Evolutionary conservation across 805 yeast genomes (phyloP).

Genomic region (Diddensiella caesifluorescens): DNA sequence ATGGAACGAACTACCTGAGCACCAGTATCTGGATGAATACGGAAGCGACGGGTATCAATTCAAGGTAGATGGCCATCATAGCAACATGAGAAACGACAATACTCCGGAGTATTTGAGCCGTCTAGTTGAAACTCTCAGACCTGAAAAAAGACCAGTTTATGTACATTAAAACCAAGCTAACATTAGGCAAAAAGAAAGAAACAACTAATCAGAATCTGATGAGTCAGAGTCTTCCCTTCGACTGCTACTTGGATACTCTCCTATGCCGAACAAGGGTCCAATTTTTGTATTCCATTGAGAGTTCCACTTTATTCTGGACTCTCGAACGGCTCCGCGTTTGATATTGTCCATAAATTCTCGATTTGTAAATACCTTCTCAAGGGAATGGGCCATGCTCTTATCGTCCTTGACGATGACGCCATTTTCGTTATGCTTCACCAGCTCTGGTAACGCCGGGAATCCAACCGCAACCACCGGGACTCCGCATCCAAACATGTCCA

Average conservation of each 20-base stretch:
- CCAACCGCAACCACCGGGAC: constrained; percentile 78
- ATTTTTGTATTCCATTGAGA: constrained; percentile 60
- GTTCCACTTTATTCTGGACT: constrained; percentile 68
- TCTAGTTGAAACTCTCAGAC: neutral
- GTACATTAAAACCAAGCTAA: neutral
- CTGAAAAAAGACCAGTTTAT: neutral
- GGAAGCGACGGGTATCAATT: constrained; percentile 43
- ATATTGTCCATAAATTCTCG: constrained; percentile 35
- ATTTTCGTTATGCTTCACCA: constrained; percentile 62
- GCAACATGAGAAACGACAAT: constrained; percentile 16
- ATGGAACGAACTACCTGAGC: constrained; percentile 53
- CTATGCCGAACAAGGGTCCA: constrained; percentile 38
- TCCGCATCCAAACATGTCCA: constrained; percentile 95
- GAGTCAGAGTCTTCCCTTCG: neutral
- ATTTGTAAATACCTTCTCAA: constrained; percentile 34
- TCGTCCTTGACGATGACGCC: constrained; percentile 54
- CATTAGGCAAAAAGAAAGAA: neutral
- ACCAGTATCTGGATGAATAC: constrained; percentile 39
- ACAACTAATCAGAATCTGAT: constrained; percentile 3
- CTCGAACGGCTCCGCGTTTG: constrained; percentile 65
- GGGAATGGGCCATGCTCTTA: constrained; percentile 41
- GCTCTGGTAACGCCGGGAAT: constrained; percentile 73
- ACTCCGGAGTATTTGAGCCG: constrained; percentile 5
- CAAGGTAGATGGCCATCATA: constrained; percentile 35
- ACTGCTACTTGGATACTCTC: constrained; percentile 22